phyloP scores from a whole-genome alignment of 2,329 filamentous ascomycete genomes.

The Remersonia thermophila region DNA sequence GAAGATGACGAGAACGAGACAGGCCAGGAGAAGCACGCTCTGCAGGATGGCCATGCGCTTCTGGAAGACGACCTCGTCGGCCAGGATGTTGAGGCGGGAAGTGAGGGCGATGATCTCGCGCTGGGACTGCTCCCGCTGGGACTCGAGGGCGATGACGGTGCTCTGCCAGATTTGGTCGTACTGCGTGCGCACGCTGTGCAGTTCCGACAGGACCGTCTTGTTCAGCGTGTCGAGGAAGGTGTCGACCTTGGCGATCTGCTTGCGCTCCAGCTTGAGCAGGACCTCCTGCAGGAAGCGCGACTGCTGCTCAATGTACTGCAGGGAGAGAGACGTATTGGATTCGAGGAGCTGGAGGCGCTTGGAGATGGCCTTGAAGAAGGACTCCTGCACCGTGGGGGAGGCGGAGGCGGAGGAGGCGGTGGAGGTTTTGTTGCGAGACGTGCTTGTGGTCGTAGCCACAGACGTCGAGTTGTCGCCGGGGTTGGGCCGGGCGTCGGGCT shows the following conservation, averaged over 20 bases:
- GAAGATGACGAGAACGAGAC: constrained; percentile 80
- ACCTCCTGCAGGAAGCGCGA: constrained; percentile 81
- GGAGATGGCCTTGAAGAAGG: constrained; percentile 92
- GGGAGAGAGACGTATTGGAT: constrained; percentile 78
- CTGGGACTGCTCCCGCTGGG: constrained; percentile 73
- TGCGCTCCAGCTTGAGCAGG: constrained; percentile 74
- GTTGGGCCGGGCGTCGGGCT: constrained; percentile 2
- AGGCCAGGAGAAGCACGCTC: constrained; percentile 73
- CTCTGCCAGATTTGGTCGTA: constrained; percentile 97
- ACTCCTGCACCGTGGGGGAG: constrained; percentile 83
- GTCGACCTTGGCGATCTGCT: constrained; percentile 72
- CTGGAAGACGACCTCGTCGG: constrained; percentile 79
- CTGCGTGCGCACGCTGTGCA: constrained; percentile 65
- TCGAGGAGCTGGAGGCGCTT: constrained; percentile 88
- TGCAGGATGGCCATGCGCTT: constrained; percentile 93
- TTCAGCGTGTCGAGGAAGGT: constrained; percentile 79
- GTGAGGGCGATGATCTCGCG: constrained; percentile 74
- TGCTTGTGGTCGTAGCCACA: constrained; percentile 14
- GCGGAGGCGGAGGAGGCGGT: constrained; percentile 34
- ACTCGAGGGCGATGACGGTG: constrained; percentile 82
- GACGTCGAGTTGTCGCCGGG: constrained; percentile 3
- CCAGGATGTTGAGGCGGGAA: constrained; percentile 69
- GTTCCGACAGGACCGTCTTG: constrained; percentile 68
- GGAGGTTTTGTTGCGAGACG: constrained; percentile 26
- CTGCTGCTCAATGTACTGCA: constrained; percentile 95